Conservation (phyloP, 805 yeast species). For the Sugiyamaella boreocaroliniensis region DNA sequence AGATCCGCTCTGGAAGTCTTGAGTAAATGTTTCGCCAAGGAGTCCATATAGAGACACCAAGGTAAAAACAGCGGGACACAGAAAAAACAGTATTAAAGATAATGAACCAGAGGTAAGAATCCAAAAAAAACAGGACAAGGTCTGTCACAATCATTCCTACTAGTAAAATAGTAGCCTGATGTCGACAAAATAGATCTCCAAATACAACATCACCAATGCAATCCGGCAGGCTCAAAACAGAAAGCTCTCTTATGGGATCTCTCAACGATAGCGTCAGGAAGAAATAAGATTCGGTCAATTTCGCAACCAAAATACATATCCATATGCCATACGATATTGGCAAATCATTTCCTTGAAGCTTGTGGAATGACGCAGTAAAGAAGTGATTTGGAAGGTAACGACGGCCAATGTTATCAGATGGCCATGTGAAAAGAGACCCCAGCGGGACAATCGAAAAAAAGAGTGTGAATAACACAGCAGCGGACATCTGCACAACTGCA, state of each 20-base stretch:
- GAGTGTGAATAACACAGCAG: constrained; percentile 76
- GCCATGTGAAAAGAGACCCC: constrained; percentile 66
- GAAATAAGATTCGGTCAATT: constrained; percentile 84
- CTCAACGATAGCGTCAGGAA: constrained; percentile 83
- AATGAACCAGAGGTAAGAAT: constrained; percentile 98
- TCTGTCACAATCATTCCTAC: constrained; percentile 92
- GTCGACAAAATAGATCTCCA: constrained; percentile 67
- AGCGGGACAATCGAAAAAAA: constrained; percentile 93
- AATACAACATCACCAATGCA: constrained; percentile 94
- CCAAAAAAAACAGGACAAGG: constrained; percentile 91
- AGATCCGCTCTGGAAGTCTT: constrained; percentile 68
- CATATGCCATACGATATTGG: constrained; percentile 92
- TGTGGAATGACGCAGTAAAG: constrained; percentile 87
- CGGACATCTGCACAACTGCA: constrained; percentile 76
- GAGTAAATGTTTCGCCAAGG: constrained; percentile 99
- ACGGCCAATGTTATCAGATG: constrained; percentile 61
- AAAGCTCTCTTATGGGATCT: constrained; percentile 89
- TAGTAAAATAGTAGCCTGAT: constrained; percentile 81
- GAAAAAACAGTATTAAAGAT: constrained; percentile 90
- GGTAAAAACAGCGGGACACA: constrained; percentile 93
- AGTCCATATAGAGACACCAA: constrained; percentile 96
- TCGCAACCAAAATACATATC: constrained; percentile 83
- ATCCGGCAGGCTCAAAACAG: constrained; percentile 76
- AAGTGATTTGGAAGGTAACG: constrained; percentile 88
- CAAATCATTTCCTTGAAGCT: constrained; percentile 80